Evolutionary conservation across 2,329 filamentous ascomycete species (phyloP), one percentile per base, ranked within the genome.

Genomic region (Ceratocystis variospora): DNA sequence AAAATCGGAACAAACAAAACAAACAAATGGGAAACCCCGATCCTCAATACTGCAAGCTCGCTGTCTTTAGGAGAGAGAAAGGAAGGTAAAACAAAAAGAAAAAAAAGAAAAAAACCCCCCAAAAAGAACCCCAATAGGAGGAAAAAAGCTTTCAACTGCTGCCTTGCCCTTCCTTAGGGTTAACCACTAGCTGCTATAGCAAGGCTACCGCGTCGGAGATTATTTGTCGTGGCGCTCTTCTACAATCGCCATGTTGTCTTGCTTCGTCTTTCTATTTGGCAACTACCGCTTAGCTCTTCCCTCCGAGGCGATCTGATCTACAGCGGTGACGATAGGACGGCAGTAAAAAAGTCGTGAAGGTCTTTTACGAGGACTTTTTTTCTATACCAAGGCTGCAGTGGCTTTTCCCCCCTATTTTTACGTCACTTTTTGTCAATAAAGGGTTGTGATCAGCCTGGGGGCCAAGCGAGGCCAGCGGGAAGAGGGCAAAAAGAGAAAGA

Each of bases 81-180:
- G n/a, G 25, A 6, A 31, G 10, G 19, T 17, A 44, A 55, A 10
- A 7, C 19, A 37, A 22, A 57, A n/a, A 57, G 17, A 33, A 64
- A 44, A 53, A 50, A 63, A 53, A 63, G 1, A 63, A 63, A 3
- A 50, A 53, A 53, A 22, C 22, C n/a, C n/a, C n/a, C n/a, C n/a
- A 31, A 64, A 41, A 53, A 48, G 55, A 53, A 63, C 22, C 1
- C 22, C n/a, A n/a, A 22, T 22, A 1, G 33, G 5, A 5, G 8
- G 33, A 37, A 1, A 37, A n/a, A 55, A 22, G 25, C 50, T 15
- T 5, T 15, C 37, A 1, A 41, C 37, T 1, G 37, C 10, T 4
- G 37, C 12, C 3, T 3, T 41, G 12, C 10, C 8, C 48, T 53
- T 57, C 25, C 15, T 8, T 57, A 53, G 48, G 37, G 37, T 41